Evolutionary conservation across 2,329 filamentous ascomycete species (phyloP), one percentile per base, ranked within the genome.

Genomic region (Scopulariopsis brevicaulis): DNA sequence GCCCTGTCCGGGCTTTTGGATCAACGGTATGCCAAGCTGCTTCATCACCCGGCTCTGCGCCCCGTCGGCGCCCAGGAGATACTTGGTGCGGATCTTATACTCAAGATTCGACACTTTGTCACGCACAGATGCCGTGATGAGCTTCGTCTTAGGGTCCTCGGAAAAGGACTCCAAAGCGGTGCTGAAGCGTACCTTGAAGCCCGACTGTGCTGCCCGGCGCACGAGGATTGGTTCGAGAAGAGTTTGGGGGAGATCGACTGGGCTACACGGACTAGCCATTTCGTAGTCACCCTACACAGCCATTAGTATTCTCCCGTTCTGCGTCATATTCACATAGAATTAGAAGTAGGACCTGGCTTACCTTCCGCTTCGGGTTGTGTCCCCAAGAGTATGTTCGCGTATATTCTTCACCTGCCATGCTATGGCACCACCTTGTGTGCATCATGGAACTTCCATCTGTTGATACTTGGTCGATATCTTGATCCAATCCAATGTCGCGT

Each of bases 1-100:
- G 0, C 73, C 73, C 25, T 68, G 65, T 0, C 70, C 58, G 68
- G 71, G 64, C 73, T 79, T 53, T 73, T 65, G 0, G 70, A 76
- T 18, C 75, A 75, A 65, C 0, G 72, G 71, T 20, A 76, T 64
- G 3, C 61, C 65, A 5, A 75, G 64, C 62, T 70, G 65, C 25
- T 65, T 63, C 4, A 73, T 67, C 4, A 77, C 68, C 54, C 68
- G 67, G 59, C 72, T 75, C 11, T 68, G 67, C 0, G 70, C 71
- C 2, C 74, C 80, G 63, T 84, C 81, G 35, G 74, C 76, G 1
- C 80, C 81, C 61, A 83, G 81, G 6, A 84, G 66, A 60, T 79
- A 83, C 52, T 74, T 76, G 1, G 79, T 75, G 4, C 69, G 69
- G 46, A 84, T 73, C 10, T 63, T 60, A 62, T 77, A 82, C 14